Percentiles rank a stretch among this genome's conserved stretches.
Evolutionary conservation across 129 eudicot species (phyloP).

Genomic region (Pittosporum tobira): DNA sequence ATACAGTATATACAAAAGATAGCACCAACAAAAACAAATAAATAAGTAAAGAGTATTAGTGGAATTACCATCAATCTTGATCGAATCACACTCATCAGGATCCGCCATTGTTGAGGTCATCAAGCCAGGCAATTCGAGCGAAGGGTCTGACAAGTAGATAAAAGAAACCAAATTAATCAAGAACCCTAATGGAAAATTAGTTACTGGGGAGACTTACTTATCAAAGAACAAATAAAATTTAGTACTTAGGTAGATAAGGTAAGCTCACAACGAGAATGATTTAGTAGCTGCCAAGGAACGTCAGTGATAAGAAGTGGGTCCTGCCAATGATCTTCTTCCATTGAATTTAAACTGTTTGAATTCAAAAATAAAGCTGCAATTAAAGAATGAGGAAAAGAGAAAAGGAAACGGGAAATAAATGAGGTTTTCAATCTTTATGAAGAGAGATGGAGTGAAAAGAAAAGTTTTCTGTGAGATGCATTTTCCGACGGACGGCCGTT

Average conservation of each 20-base stretch:
- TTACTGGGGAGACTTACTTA: no score
- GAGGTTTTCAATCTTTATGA: no score
- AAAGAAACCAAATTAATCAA: slow-evolving; percentile 1
- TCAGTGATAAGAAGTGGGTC: slow-evolving; percentile 91
- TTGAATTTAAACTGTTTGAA: slow-evolving; percentile 27
- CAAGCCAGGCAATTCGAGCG: slow-evolving; percentile 17
- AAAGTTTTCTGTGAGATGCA: no score
- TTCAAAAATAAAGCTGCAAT: no score
- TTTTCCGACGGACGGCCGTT: no score
- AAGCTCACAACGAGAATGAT: slow-evolving; percentile 22
- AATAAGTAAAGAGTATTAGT: not conserved
- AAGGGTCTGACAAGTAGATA: slow-evolving; percentile 31
- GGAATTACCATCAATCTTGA: slow-evolving; percentile 35
- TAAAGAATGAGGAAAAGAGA: no score
- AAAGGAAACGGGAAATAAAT: no score
- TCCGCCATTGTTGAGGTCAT: slow-evolving; percentile 29
- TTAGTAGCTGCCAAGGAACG: slow-evolving; percentile 41
- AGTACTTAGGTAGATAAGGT: not conserved
- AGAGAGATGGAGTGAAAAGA: no score
- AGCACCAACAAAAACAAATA: not conserved
- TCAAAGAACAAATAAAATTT: no score
- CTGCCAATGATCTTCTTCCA: slow-evolving; percentile 54
- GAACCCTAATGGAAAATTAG: no score
- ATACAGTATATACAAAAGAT: not conserved
- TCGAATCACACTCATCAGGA: slow-evolving; percentile 21